Percentiles rank a stretch among this genome's conserved stretches.
These are phyloP conservation scores for Fusarium tjaetaba DNA, from an alignment of 2,329 filamentous ascomycete species.

Conservation along the genomic window DNA sequence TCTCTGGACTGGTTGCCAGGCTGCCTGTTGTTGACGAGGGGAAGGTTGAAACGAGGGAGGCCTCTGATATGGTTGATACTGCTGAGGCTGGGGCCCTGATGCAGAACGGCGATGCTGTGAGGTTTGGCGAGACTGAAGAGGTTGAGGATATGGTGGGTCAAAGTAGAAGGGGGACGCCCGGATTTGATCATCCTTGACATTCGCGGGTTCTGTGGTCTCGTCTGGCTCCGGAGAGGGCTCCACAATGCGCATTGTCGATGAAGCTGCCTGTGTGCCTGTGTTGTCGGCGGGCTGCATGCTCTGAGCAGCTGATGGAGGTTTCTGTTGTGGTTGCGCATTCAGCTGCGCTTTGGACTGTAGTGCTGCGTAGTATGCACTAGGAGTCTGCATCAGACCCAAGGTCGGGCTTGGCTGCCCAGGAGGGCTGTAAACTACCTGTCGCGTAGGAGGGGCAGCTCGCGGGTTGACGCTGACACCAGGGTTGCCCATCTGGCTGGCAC, in stretches of 20 bases:
- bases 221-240: constrained; percentile 48
- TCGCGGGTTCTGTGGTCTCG: constrained; percentile 30
- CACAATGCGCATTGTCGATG: constrained; percentile 52
- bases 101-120: constrained; percentile 30
- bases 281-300: constrained; percentile 28
- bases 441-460: constrained; percentile 46
- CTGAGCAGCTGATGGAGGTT: constrained; percentile 3
- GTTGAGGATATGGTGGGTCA: constrained; percentile 38
- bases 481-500: constrained; percentile 25
- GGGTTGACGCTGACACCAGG: neutral
- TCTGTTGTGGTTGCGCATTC: neutral
- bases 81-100: constrained; percentile 19
- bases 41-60: constrained; percentile 30
- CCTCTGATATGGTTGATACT: constrained; percentile 30
- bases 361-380: constrained; percentile 3
- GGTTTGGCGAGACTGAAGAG: constrained; percentile 25
- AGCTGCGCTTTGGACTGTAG: neutral
- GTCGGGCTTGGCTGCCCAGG: constrained; percentile 57
- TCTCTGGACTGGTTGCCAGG: constrained; percentile 19
- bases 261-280: constrained; percentile 40
- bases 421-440: constrained; percentile 48
- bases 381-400: constrained; percentile 48
- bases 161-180: constrained; percentile 38
- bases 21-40: constrained; percentile 27
- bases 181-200: constrained; percentile 7